Base-by-base conservation (phyloP, 345 rosid species). In the Eucalyptus coolabah region DNA sequence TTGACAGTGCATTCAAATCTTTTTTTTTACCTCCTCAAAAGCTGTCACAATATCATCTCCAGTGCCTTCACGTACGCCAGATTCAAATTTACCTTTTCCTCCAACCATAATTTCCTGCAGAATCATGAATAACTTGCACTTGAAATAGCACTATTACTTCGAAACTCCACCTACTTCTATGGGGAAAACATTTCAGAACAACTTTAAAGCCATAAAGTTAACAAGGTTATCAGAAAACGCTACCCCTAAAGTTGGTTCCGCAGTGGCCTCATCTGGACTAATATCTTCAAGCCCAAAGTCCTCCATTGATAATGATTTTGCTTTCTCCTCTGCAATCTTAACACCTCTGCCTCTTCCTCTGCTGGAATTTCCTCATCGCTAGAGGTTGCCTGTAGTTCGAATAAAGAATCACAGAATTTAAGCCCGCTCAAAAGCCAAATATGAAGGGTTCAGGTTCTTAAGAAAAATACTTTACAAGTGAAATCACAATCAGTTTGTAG, bases 171-270 rank as follows among this genome's bases (percentile, higher is more conserved):
- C 69, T 12, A 56, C 77, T 21, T n/a, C 40, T 1, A 65, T 19
- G 40, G 18, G 37, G 10, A n/a, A 15, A 65, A 65, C 77, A 65
- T 65, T n/a, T 65, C 34, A 65, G 72, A 65, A 65, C 34, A 15
- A 30, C 9, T 28, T 28, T n/a, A 30, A 16, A 88, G 80, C 17
- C 28, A 60, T n/a, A 28, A 9, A 21, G 32, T 81, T 45, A 77
- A 88, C n/a, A 88, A 59, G 26, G 21, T 82, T 53, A 87, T 51
- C 26, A 30, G 34, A 87, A 91, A 88, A 53, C 59, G 90, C 67
- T 90, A 95, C 99, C 98, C 93, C 97, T 90, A 97, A 89, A 87
- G 98, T 95, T 89, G 94, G 95, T 89, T 95, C 98, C 87, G 91
- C 91, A 85, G 93, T 94, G 32, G 91, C 91, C 85, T 93, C 95